Base-by-base conservation (phyloP, 2,329 filamentous ascomycete species). In the Aspergillus sojae region DNA sequence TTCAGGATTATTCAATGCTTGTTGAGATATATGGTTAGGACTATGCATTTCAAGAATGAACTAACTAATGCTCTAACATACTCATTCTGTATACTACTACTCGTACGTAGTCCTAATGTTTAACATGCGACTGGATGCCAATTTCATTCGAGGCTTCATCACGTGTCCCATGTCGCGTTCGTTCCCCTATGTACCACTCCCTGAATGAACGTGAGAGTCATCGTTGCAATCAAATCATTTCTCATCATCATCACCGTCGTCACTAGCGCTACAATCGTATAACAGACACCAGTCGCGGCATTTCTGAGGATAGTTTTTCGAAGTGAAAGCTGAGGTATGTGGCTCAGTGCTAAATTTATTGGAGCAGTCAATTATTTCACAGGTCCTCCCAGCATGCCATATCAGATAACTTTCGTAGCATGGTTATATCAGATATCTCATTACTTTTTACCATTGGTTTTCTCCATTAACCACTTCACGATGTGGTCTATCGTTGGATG, bases 401-500 rank as follows among this genome's bases (percentile, higher is more conserved):
- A 41, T 41, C 19, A n/a, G 16, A 10, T 11, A 39, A 21, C 21
- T 21, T 21, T 21, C 21, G 21, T 21, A 21, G 21, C 21, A 21
- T 21, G 21, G 21, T 21, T 21, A 6, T 41, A 41, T 41, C 19
- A n/a, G 16, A 10, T 11, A 39, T 4, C 32, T 55, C 3, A 21
- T 26, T 6, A 39, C 32, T 14, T 10, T 23, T 16, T 39, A 6
- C 9, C 32, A 4, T 26, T 21, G 5, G 52, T n/a, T 39, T 65
- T 63, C 26, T 65, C 69, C 19, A 62, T 66, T 59, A 78, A 78
- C 76, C 77, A 80, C n/a, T 69, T 69, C 1, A 77, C 73, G 50
- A 81, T 60, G 67, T 77, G 75, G 4, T 61, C 66, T 1, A 80
- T 74, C n/a, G 80, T 81, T 2, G 79, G 80, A 64, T 76, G 71